Percentiles rank a stretch among this genome's conserved stretches.
Conservation (phyloP, 192 early-diverging fungal genomes). For the Dispira parvispora region DNA sequence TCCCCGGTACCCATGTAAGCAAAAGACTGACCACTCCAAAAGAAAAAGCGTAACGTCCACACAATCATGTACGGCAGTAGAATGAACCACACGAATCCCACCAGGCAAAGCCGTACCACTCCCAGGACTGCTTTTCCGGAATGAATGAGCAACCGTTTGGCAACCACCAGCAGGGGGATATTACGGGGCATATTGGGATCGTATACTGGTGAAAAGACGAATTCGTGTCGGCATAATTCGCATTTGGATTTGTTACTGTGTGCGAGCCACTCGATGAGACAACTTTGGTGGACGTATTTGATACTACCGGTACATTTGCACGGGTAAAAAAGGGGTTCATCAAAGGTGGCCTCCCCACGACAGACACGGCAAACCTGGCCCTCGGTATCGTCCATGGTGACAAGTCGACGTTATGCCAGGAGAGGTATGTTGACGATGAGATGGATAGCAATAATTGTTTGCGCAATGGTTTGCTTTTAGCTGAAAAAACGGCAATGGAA, state of each 20-base stretch:
- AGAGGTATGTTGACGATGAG: too few relatives aligned
- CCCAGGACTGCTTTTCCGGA: constrained; percentile 22
- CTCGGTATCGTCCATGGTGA: constrained; percentile 11
- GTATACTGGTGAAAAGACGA: constrained; percentile 69
- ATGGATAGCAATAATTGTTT: too few relatives aligned
- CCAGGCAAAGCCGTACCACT: constrained; percentile 38
- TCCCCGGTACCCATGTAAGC: constrained; percentile 15
- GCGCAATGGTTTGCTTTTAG: too few relatives aligned
- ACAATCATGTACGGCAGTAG: constrained; percentile 64
- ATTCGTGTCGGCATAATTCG: constrained; percentile 80
- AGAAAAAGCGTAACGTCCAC: constrained; percentile 74
- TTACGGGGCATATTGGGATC: constrained; percentile 50
- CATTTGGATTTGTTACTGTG: constrained; percentile 74
- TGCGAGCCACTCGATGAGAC: constrained; percentile 68
- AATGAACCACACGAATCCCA: constrained; percentile 59
- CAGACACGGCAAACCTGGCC: constrained; percentile 72
- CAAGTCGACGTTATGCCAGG: too few relatives aligned
- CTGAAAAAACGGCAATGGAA: too few relatives aligned
- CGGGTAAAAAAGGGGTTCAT: constrained; percentile 80
- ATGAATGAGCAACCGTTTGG: constrained; percentile 31
- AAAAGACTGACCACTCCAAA: constrained; percentile 51
- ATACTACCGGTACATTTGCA: constrained; percentile 95
- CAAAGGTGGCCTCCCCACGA: constrained; percentile 49
- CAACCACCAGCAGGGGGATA: constrained; percentile 41
- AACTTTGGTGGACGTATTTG: constrained; percentile 85